Evolutionary conservation across 2,329 filamentous ascomycete genomes (phyloP), one percentile per base, ranked within the genome.

Genomic region (Pseudogymnoascus sp.): DNA sequence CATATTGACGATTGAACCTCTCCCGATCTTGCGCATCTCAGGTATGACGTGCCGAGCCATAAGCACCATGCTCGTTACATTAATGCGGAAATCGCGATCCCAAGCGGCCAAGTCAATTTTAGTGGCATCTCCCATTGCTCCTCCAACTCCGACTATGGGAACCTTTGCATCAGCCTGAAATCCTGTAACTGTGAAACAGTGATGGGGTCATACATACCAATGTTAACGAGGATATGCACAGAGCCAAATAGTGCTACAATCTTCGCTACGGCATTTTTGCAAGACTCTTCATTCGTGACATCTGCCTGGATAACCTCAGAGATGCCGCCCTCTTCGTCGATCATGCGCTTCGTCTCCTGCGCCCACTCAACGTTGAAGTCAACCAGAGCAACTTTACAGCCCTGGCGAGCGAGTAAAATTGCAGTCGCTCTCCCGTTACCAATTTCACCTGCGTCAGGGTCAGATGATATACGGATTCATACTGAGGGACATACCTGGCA

Each of bases 221-320:
- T 84, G 67, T 88, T 88, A 54, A 87, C 75, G 1, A 88, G 72
- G 38, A 88, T 83, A 66, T 88, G 84, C 1, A 88, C 65, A 1
- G 81, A 74, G 0, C 83, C 83, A 64, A 81, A 87, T 1, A 70
- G 66, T 1, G 74, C 63, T 0, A 83, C 11, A 0, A 84, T 78
- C 0, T 69, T 60, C 0, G 76, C 63, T 4, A 79, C 72, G 25
- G 39, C 37, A 18, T 30, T 30, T 0, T 79, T 72, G 67, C 84
- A 88, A 60, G 86, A 81, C 0, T 62, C 62, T n/a, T 78, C 74
- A 1, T 72, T 70, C 0, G 82, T 85, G n/a, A 87, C 82, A 65
- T 88, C 80, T 2, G 76, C 82, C 50, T 74, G 68, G 2, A 78
- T 65, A 0, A 81, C 74, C 6, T 81, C 66, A 0, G 75, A 78